These are phyloP conservation scores for Lindgomyces ingoldianus DNA, from an alignment of 495 filamentous ascomycete species.

Conservation along the genomic window DNA sequence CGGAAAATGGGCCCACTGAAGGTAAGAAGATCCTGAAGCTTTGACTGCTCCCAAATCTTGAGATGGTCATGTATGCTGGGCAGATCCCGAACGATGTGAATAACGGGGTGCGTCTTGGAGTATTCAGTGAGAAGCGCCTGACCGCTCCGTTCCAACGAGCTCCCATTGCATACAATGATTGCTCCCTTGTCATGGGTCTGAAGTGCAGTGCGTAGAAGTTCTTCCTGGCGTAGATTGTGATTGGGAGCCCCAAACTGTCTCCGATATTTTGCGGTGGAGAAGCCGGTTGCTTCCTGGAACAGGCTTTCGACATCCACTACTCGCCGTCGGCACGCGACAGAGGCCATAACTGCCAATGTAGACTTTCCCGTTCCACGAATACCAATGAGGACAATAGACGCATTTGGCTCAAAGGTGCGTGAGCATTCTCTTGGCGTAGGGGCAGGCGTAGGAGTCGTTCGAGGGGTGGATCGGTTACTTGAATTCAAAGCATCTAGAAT, in stretches of 20 bases:
- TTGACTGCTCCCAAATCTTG: conserved; percentile 59
- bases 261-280: conserved; percentile 61
- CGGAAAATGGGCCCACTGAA: conserved; percentile 59
- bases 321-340: conserved; percentile 66
- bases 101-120: conserved; percentile 64
- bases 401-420: conserved; percentile 56
- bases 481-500: conserved; percentile 2
- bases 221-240: conserved; percentile 62
- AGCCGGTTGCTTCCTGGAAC: conserved; percentile 67
- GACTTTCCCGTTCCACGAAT: conserved; percentile 76
- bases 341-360: conserved; percentile 75
- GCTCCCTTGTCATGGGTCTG: conserved; percentile 62
- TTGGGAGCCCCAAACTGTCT: conserved; percentile 59
- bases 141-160: conserved; percentile 50
- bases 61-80: conserved; percentile 65
- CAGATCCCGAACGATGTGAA: conserved; percentile 71
- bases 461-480: conserved; percentile 11
- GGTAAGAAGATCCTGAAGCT: conserved; percentile 50
- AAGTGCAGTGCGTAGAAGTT: conserved; percentile 67
- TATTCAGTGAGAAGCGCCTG: conserved; percentile 49
- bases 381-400: conserved; percentile 74
- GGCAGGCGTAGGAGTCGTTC: conserved; percentile 14
- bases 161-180: conserved; percentile 71
- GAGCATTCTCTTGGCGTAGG: conserved; percentile 4
- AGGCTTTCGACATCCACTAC: conserved; percentile 71